Evolutionary conservation across 106 monocot species (phyloP).

Genomic region (Vanilla planifolia): DNA sequence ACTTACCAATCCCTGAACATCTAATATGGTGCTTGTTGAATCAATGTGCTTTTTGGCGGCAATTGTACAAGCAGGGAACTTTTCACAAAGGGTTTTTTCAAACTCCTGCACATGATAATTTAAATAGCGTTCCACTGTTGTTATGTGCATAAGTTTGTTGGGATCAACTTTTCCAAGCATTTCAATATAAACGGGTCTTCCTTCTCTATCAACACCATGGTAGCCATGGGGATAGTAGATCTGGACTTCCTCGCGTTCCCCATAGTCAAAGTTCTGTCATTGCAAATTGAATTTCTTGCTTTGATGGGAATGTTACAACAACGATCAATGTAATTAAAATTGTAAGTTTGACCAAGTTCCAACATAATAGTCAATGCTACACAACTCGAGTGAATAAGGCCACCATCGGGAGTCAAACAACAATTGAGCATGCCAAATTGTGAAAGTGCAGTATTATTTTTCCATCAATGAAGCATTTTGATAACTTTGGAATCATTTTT

Average conservation of each 20-base stretch:
- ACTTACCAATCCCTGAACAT: slow-evolving; percentile 64
- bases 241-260: slow-evolving; percentile 15
- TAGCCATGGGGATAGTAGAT: slow-evolving; percentile 24
- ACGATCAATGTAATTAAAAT: neutral
- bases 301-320: neutral
- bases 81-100: slow-evolving; percentile 40
- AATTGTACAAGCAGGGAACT: slow-evolving; percentile 63
- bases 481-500: too few relatives aligned
- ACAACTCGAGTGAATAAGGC: too few relatives aligned
- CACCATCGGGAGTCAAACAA: too few relatives aligned
- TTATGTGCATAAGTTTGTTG: slow-evolving; percentile 37
- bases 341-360: too few relatives aligned
- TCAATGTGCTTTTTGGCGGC: slow-evolving; percentile 47
- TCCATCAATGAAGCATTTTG: too few relatives aligned
- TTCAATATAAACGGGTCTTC: slow-evolving; percentile 26
- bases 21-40: slow-evolving; percentile 52
- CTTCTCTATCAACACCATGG: slow-evolving; percentile 36
- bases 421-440: too few relatives aligned
- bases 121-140: slow-evolving; percentile 49
- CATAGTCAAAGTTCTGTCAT: slow-evolving; percentile 22
- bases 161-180: slow-evolving; percentile 27
- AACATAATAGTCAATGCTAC: too few relatives aligned
- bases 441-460: too few relatives aligned
- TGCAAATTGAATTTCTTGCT: neutral
- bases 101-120: slow-evolving; percentile 68